Percentiles rank a stretch among this genome's conserved stretches.
Conservation (phyloP, 345 rosid genomes). For the Citrus sp. region DNA sequence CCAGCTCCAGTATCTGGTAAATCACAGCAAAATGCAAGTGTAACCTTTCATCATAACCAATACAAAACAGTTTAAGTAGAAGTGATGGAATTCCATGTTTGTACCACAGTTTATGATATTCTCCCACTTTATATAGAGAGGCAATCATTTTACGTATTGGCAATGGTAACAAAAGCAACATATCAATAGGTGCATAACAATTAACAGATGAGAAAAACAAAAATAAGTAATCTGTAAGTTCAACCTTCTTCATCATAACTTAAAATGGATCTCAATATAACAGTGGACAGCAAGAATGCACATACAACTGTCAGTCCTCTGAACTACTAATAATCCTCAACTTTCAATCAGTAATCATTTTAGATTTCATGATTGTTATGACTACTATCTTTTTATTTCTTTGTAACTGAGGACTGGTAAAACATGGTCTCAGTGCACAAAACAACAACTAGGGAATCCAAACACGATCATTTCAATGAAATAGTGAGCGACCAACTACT, state of each 20-base stretch:
- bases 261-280: neutral
- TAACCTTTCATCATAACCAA: neutral
- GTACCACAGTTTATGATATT: neutral
- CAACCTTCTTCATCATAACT: neutral
- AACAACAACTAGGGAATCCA: neutral
- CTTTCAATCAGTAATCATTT: neutral
- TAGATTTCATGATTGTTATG: neutral
- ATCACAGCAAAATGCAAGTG: neutral
- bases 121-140: neutral
- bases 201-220: neutral
- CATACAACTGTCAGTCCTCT: neutral
- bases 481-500: slow-evolving; percentile 20
- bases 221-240: neutral
- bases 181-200: neutral
- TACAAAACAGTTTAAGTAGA: neutral
- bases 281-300: neutral
- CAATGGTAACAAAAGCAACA: neutral
- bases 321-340: neutral
- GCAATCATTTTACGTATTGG: neutral
- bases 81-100: neutral
- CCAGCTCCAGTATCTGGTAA: neutral
- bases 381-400: neutral
- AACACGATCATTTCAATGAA: neutral
- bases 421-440: neutral
- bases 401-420: neutral